Base-by-base conservation (phyloP, 2,329 filamentous ascomycete genomes). In the Colletotrichum melonis region DNA sequence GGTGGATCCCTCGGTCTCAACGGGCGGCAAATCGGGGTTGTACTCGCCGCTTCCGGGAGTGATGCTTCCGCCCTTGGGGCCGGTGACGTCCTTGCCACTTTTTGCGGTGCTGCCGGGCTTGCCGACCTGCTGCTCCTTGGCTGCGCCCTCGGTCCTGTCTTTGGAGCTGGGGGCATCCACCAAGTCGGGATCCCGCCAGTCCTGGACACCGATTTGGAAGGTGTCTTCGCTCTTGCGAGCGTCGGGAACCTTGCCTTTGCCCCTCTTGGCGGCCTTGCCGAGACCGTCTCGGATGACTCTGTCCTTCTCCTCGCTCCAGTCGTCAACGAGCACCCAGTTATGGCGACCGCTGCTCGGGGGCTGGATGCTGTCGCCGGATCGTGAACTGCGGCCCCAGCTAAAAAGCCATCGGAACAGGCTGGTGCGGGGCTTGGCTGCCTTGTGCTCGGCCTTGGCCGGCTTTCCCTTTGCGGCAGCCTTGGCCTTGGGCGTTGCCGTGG, bases 131-230 rank as follows among this genome's bases (percentile, higher is more conserved):
- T 60, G 59, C 42, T 59, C n/a, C 22, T 57, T 52, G 42, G 42
- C 16, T n/a, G 42, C 42, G 42, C 16, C 42, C 9, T 72, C 68
- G 32, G 57, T 78, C n/a, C 73, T 75, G 22, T 74, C 58, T 42
- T 52, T 83, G 6, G 73, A 69, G 32, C 95, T 93, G 14, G 72
- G 68, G 4, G 52, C 67, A 32, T 72, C 72, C 19, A 74, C 67
- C 38, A 74, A 32, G 24, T 74, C 72, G 6, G 93, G 92, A 80
- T 97, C 94, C 76, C 94, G 89, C 94, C 94, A 96, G 79, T 97
- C 94, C 76, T 97, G 93, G 14, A 95, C 91, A n/a, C 94, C 94
- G 77, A 96, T 95, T 57, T 93, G 88, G 79, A 95, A 96, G 69
- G 88, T 90, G 80, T 95, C 92, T 59, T 85, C 81, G 2, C 79